Evolutionary conservation across 306 rosid genomes (phyloP).

Genomic region (Coriaria nepalensis): DNA sequence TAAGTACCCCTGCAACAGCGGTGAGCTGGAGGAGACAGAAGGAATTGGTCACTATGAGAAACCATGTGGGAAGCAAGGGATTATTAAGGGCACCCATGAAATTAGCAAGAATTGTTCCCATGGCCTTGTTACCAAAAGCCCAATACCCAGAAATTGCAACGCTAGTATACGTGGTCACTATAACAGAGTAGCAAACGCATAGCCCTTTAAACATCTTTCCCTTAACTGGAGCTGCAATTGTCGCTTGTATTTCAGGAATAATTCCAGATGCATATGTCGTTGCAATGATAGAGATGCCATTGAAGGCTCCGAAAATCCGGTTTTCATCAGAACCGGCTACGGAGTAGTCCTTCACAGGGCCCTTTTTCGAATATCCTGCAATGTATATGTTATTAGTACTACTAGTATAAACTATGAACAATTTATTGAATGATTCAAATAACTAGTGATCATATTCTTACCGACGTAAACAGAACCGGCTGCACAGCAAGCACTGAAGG

Average conservation of each 20-base stretch:
- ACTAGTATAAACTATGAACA: too few species aligned
- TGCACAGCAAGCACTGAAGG: constrained; percentile 34
- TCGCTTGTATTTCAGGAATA: constrained; percentile 89
- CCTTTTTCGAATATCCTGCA: constrained; percentile 46
- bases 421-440: too few species aligned
- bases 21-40: constrained; percentile 25
- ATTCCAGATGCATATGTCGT: constrained; percentile 65
- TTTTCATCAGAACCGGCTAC: constrained; percentile 24
- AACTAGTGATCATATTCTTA: constrained; percentile 15
- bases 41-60: constrained; percentile 47
- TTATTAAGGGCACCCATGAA: constrained; percentile 20
- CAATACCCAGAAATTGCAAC: constrained; percentile 74
- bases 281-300: constrained; percentile 59
- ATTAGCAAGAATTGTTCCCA: constrained; percentile 36
- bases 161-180: constrained; percentile 34
- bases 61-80: constrained; percentile 51
- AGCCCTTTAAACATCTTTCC: constrained; percentile 81
- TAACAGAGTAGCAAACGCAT: constrained; percentile 51
- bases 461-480: constrained; percentile 52
- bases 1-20: too few species aligned
- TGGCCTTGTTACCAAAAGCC: constrained; percentile 62
- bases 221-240: constrained; percentile 60
- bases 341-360: constrained; percentile 35
- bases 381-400: background rate
- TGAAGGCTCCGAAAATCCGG: constrained; percentile 37